These are phyloP conservation scores for Brassica nigra DNA, from an alignment of 345 rosid genomes.

Conservation along the genomic window DNA sequence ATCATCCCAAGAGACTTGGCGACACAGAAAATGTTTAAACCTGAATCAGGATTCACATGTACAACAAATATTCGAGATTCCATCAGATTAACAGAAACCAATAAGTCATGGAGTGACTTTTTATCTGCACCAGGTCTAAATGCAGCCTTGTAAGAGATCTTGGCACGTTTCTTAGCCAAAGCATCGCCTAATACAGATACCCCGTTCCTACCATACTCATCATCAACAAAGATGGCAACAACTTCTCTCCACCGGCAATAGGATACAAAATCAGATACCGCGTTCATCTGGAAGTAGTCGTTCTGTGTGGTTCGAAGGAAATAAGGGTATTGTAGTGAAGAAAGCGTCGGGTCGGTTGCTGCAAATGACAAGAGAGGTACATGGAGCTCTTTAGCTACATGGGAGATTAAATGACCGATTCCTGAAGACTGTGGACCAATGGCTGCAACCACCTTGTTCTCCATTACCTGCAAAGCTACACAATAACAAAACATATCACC, in stretches of 20 bases:
- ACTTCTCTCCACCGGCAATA: conserved; percentile 76
- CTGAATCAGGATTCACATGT: conserved; percentile 88
- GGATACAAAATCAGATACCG: conserved; percentile 69
- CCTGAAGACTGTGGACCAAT: conserved; percentile 97
- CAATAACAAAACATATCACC: conserved; percentile 38
- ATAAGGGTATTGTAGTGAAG: conserved; percentile 58
- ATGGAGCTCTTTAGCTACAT: conserved; percentile 66
- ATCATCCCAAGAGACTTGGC: conserved; percentile 80
- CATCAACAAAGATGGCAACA: conserved; percentile 80
- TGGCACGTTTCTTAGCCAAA: conserved; percentile 66
- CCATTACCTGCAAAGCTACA: conserved; percentile 94
- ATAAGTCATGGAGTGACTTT: conserved; percentile 50
- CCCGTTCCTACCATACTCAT: conserved; percentile 89
- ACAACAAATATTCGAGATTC: conserved; percentile 90
- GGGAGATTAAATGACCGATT: conserved; percentile 83
- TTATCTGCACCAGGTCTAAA: conserved; percentile 58
- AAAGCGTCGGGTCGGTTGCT: conserved; percentile 70
- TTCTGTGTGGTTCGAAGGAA: conserved; percentile 65
- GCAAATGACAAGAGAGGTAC: conserved; percentile 68
- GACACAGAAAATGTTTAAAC: conserved; percentile 59
- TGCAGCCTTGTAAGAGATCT: conserved; percentile 75
- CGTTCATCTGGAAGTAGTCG: conserved; percentile 83
- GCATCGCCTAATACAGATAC: conserved; percentile 78
- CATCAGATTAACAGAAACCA: conserved; percentile 62
- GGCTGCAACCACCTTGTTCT: conserved; percentile 64